A percentile compares a stretch with the other conserved stretches of the same genome.
phyloP scores from a whole-genome alignment of 345 rosid genomes.

The Carallia pectinifolia region DNA sequence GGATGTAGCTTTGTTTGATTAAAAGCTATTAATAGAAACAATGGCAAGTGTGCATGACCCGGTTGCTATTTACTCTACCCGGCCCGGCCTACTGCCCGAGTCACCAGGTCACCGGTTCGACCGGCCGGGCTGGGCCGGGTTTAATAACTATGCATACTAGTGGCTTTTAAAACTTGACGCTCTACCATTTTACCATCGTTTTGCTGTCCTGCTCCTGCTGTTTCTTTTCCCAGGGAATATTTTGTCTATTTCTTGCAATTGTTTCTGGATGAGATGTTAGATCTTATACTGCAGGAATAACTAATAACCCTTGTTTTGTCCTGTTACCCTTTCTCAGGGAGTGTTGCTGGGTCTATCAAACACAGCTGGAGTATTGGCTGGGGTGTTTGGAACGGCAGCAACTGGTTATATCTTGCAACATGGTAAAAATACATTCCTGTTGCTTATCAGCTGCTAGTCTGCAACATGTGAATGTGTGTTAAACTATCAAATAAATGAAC shows the following conservation, averaged over 20 bases:
- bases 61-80: too few species aligned
- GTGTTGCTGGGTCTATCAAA: conserved; percentile 90
- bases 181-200: not conserved
- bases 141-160: not conserved
- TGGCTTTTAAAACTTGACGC: not conserved
- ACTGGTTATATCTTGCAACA: conserved; percentile 93
- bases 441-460: not conserved
- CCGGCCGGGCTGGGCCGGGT: too few species aligned
- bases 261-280: too few species aligned
- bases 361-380: conserved; percentile 93
- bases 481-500: not conserved
- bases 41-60: too few species aligned
- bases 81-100: too few species aligned
- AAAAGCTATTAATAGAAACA: too few species aligned
- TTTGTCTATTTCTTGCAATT: too few species aligned
- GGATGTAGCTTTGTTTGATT: too few species aligned
- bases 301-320: too few species aligned
- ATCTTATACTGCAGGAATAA: too few species aligned
- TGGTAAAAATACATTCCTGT: conserved; percentile 39
- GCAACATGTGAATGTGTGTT: not conserved
- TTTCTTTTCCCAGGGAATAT: not conserved
- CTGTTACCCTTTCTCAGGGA: conserved; percentile 45
- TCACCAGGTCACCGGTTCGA: too few species aligned
- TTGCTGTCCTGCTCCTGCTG: not conserved
- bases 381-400: conserved; percentile 92